phyloP scores from a whole-genome alignment of 306 rosid species.

The Spatholobus suberectus region DNA sequence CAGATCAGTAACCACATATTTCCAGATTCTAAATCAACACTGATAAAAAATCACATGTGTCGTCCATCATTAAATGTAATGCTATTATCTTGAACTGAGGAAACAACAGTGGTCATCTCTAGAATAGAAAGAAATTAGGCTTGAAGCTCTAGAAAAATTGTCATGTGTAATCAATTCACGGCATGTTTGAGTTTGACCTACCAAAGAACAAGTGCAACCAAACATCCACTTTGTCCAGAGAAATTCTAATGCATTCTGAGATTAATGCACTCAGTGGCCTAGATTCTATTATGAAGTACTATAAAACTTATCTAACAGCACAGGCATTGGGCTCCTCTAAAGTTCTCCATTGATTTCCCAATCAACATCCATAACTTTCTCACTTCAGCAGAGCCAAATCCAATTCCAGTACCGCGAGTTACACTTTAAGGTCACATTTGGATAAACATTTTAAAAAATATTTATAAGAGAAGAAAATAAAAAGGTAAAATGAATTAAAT shows the following conservation, averaged over 20 bases:
- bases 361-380: background rate
- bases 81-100: background rate
- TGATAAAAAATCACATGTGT: background rate
- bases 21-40: conserved; percentile 16
- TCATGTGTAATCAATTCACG: background rate
- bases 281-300: background rate
- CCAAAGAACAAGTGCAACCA: background rate
- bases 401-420: background rate
- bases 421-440: background rate
- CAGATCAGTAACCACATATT: conserved; percentile 17
- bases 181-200: background rate
- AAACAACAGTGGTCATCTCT: conserved; percentile 3
- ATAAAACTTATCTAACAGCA: conserved; percentile 4
- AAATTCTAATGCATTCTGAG: background rate
- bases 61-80: background rate
- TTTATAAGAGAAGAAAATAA: background rate
- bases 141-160: background rate
- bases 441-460: background rate
- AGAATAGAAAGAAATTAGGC: background rate
- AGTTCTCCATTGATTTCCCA: background rate
- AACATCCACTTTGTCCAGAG: background rate
- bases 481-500: background rate
- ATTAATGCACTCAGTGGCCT: background rate
- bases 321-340: background rate
- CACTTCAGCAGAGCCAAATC: background rate